Percentiles rank a stretch among this genome's conserved stretches.
Evolutionary conservation across 2,329 filamentous ascomycete species (phyloP).

Genomic region (Penicillium sp.): DNA sequence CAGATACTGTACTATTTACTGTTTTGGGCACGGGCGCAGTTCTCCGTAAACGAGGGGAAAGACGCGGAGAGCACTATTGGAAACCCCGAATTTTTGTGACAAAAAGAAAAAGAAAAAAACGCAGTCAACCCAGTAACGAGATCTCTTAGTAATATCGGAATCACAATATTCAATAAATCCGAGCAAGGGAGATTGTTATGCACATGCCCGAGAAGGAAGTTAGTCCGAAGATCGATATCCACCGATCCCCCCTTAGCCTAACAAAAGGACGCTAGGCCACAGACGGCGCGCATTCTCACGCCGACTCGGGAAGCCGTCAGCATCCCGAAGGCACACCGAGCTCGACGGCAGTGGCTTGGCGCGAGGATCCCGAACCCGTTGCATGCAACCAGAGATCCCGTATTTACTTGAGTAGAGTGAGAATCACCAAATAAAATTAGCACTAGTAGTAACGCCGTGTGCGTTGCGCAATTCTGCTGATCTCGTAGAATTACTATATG

Average conservation of each 20-base stretch:
- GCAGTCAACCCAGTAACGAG: neutral
- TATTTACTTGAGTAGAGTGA: too few relatives aligned
- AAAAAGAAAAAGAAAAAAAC: neutral
- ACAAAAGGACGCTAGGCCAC: neutral
- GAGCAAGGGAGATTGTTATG: neutral
- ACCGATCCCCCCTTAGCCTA: neutral
- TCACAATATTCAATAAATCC: neutral
- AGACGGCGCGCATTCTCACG: neutral
- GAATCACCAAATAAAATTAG: neutral
- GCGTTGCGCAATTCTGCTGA: slow-evolving; percentile 2
- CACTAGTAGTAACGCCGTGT: neutral
- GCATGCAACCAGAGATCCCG: neutral
- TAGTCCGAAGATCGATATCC: neutral
- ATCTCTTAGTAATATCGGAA: neutral
- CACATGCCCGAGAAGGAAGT: slow-evolving; percentile 3
- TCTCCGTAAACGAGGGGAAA: neutral
- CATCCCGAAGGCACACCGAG: slow-evolving; percentile 8
- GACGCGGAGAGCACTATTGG: slow-evolving; percentile 2
- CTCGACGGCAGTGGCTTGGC: slow-evolving; percentile 4
- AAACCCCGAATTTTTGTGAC: neutral
- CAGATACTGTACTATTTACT: neutral
- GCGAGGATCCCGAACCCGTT: neutral
- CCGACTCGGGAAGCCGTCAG: slow-evolving; percentile 9
- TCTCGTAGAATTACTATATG: neutral
- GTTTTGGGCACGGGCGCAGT: neutral